These are phyloP conservation scores for Ophiostoma pallidulum DNA, from an alignment of 2,329 filamentous ascomycete genomes.

Conservation along the genomic window DNA sequence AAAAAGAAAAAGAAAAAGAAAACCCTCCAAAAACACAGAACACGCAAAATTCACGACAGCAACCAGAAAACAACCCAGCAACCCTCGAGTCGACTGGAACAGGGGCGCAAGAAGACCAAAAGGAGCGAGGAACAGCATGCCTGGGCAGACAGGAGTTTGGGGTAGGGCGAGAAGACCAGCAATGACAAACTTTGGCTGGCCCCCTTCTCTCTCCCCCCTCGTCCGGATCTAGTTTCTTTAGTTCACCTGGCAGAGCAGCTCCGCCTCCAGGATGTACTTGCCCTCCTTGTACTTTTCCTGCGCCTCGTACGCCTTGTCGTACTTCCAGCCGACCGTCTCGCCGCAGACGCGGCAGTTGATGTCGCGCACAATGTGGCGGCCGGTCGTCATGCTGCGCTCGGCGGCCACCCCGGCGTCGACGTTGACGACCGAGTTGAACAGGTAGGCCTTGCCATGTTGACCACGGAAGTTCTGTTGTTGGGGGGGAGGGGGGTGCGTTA, in stretches of 20 bases:
- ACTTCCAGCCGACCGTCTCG: conserved; percentile 94
- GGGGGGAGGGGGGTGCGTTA: too few species aligned
- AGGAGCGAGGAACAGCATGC: neutral
- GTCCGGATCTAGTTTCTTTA: too few species aligned
- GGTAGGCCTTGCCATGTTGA: conserved; percentile 94
- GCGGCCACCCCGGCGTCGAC: conserved; percentile 71
- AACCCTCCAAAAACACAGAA: too few species aligned
- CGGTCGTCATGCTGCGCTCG: conserved; percentile 97
- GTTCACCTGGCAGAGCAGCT: conserved; percentile 73
- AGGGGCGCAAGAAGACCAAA: neutral
- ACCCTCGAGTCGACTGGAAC: too few species aligned
- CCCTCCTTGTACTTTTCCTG: conserved; percentile 98
- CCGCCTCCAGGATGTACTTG: conserved; percentile 92
- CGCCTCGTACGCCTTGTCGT: conserved; percentile 89
- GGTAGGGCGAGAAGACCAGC: too few species aligned
- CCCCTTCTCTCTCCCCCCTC: neutral
- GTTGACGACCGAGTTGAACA: conserved; percentile 93
- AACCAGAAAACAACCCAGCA: too few species aligned
- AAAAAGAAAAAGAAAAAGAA: neutral
- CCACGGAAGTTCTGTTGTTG: conserved; percentile 99
- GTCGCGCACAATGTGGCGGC: conserved; percentile 86
- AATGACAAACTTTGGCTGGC: too few species aligned
- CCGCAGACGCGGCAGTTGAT: conserved; percentile 87
- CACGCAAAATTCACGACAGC: too few species aligned
- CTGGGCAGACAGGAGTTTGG: too few species aligned